Base-by-base conservation (phyloP, 1,139 yeast genomes). In the Saccharomyces hybrid region DNA sequence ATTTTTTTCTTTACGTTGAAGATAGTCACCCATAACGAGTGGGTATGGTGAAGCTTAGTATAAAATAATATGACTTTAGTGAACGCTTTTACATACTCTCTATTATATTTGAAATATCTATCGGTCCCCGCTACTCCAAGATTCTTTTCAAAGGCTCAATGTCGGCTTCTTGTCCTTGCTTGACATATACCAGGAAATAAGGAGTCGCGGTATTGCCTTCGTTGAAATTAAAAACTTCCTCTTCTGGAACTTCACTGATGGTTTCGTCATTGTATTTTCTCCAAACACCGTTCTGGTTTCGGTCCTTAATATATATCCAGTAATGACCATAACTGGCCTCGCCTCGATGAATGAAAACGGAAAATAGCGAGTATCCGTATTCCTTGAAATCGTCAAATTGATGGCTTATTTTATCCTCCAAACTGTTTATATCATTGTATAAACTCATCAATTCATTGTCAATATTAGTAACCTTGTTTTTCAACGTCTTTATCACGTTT, bases 301-400 rank as follows among this genome's bases (percentile, higher is more conserved):
- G 82, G 69, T 93, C 98, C 59, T 81, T 82, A 58, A 93, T 91
- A 68, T 91, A 93, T 14, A 91, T 81, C 97, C 98, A 93, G 69
- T 93, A 93, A 71, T 93, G 99, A 2, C 99, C 99, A 66, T 88
- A 91, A 55, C 90, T 84, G 1, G 97, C 99, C 64, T 90, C 96
- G 6, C 99, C 99, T 54, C 97, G 77, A 70, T 93, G 99, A 50
- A 95, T 89, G 65, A 93, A 93, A 6, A 93, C 85, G 0, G 98
- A 95, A 74, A 91, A 93, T 11, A 93, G 78, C 0, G 88, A 78
- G 69, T 93, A 93, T 0, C 93, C 95, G 29, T 84, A 78, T 54
- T 78, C 73, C 52, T 77, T 79, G 71, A 86, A 81, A 8, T 75
- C 74, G 21, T 75, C 74, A 67, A 86, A 90, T 64, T 86, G 95